phyloP scores from a whole-genome alignment of 1,139 yeast species.

The Lodderomyces parapsilosis region DNA sequence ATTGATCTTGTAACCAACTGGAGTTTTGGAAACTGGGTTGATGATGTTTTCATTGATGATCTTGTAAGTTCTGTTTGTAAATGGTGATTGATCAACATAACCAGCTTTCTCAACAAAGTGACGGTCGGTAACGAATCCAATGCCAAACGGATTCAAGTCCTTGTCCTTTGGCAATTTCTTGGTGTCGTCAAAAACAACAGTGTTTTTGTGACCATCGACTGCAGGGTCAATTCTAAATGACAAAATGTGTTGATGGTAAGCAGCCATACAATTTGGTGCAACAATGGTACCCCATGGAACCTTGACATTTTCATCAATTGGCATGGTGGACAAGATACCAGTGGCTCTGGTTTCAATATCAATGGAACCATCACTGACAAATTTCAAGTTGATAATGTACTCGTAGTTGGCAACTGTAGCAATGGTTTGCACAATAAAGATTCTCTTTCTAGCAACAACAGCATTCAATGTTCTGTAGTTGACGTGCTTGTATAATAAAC shows the following conservation, averaged over 20 bases:
- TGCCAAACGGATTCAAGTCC: slow-evolving; percentile 62
- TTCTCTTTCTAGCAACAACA: slow-evolving; percentile 82
- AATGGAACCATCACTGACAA: slow-evolving; percentile 81
- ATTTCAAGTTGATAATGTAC: slow-evolving; percentile 73
- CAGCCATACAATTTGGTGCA: slow-evolving; percentile 85
- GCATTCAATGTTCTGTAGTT: slow-evolving; percentile 76
- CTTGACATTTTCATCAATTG: slow-evolving; percentile 70
- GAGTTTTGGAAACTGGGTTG: slow-evolving; percentile 73
- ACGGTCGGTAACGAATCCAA: slow-evolving; percentile 71
- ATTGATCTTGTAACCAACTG: slow-evolving; percentile 79
- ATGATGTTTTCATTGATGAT: slow-evolving; percentile 75
- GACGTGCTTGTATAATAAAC: slow-evolving; percentile 79
- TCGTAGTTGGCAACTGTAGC: slow-evolving; percentile 92
- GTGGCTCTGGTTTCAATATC: slow-evolving; percentile 86
- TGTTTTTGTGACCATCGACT: slow-evolving; percentile 78
- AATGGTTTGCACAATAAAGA: slow-evolving; percentile 79
- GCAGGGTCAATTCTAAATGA: slow-evolving; percentile 88
- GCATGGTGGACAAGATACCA: slow-evolving; percentile 82
- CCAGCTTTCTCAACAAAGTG: slow-evolving; percentile 70
- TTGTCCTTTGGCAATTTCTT: slow-evolving; percentile 60
- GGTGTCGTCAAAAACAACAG: slow-evolving; percentile 75
- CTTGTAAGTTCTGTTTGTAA: slow-evolving; percentile 75
- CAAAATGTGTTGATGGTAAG: slow-evolving; percentile 85
- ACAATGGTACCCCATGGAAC: slow-evolving; percentile 85
- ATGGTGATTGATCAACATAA: slow-evolving; percentile 70